Evolutionary conservation across 192 early-diverging fungal genomes (phyloP).

Genomic region (Coemansia sp.): DNA sequence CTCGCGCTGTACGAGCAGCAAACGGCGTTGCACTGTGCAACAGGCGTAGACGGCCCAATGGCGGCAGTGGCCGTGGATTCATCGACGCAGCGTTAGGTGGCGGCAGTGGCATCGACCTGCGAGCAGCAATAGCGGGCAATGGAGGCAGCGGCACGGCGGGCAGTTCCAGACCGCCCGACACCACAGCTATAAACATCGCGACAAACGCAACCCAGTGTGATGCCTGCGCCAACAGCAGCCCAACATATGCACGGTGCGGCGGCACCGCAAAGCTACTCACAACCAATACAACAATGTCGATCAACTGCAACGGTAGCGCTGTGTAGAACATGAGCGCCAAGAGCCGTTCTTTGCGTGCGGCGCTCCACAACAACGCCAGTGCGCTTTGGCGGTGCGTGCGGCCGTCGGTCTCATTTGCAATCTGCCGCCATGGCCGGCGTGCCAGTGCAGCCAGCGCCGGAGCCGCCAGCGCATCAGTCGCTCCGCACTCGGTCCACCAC

Average conservation of each 20-base stretch:
- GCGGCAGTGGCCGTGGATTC: constrained; percentile 13
- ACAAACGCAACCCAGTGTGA: constrained; percentile 40
- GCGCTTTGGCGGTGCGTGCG: background rate
- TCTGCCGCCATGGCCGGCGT: constrained; percentile 7
- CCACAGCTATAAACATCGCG: constrained; percentile 18
- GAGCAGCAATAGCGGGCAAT: constrained; percentile 28
- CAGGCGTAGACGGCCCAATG: constrained; percentile 35
- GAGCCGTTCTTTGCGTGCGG: constrained; percentile 35
- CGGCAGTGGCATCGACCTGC: constrained; percentile 41
- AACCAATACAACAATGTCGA: constrained; percentile 19
- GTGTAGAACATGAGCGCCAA: constrained; percentile 5
- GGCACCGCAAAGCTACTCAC: constrained; percentile 33
- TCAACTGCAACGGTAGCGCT: constrained; percentile 29
- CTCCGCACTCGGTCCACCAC: constrained; percentile 8
- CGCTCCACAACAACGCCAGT: constrained; percentile 41
- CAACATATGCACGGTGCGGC: constrained; percentile 31
- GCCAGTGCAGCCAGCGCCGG: constrained; percentile 7
- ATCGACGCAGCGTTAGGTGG: constrained; percentile 17
- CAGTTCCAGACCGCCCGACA: constrained; percentile 13
- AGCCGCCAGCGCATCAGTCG: background rate
- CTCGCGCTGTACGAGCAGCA: constrained; percentile 4
- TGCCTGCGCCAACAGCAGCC: constrained; percentile 41
- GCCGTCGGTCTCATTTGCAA: background rate
- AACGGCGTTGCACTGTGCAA: constrained; percentile 32
- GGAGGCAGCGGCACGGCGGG: constrained; percentile 34